Evolutionary conservation across 768 basidiomycete genomes (phyloP).

Genomic region (Kwoniella dendrophila): DNA sequence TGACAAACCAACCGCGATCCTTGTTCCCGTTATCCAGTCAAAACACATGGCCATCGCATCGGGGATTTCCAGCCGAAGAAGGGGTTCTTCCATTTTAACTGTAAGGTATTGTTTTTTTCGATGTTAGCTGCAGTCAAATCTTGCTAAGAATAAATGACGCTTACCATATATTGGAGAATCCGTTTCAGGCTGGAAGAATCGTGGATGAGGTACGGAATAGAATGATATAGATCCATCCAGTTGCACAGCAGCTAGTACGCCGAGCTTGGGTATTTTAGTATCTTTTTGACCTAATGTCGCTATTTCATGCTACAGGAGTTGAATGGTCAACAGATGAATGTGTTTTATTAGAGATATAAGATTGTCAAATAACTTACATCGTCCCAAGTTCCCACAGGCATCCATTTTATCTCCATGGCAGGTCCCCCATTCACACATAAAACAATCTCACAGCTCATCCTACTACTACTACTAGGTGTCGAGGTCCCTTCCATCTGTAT

Average conservation of each 20-base stretch:
- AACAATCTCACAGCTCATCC: constrained; percentile 78
- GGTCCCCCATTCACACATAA: constrained; percentile 80
- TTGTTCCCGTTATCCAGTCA: constrained; percentile 86
- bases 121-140: background rate
- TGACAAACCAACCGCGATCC: constrained; percentile 78
- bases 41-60: constrained; percentile 76
- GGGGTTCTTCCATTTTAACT: constrained; percentile 61
- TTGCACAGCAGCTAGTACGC: constrained; percentile 80
- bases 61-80: constrained; percentile 72
- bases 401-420: constrained; percentile 84
- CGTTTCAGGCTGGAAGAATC: background rate
- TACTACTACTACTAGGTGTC: constrained; percentile 56
- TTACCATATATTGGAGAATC: constrained; percentile 33
- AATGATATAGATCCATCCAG: constrained; percentile 82
- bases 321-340: background rate
- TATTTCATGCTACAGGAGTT: constrained; percentile 9
- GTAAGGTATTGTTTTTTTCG: constrained; percentile 15
- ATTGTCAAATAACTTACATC: constrained; percentile 53
- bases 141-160: constrained; percentile 11
- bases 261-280: constrained; percentile 64
- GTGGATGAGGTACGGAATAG: constrained; percentile 77
- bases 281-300: background rate
- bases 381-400: constrained; percentile 83
- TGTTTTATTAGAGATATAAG: background rate
- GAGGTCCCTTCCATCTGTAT: constrained; percentile 13